These are phyloP conservation scores for Starmerella asiatica DNA, from an alignment of 805 yeast species.

Conservation along the genomic window DNA sequence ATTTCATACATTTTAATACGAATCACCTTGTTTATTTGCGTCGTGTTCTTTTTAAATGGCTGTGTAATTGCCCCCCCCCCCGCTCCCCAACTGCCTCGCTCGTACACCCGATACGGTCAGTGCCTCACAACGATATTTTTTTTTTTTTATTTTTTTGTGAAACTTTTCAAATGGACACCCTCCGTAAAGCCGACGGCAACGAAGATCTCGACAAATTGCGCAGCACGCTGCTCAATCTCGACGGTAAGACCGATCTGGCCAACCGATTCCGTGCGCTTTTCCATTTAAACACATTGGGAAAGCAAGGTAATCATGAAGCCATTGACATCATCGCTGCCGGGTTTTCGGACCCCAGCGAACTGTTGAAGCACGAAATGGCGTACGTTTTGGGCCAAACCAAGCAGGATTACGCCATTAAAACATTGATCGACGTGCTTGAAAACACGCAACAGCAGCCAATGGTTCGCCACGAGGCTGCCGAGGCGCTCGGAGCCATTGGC, in stretches of 20 bases:
- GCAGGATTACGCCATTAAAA: conserved; percentile 63
- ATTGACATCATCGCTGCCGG: conserved; percentile 75
- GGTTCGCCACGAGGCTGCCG: conserved; percentile 99
- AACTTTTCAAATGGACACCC: conserved; percentile 20
- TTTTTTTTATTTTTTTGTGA: too few relatives aligned
- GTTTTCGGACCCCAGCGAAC: conserved; percentile 69
- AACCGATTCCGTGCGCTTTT: conserved; percentile 88
- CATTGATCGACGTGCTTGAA: conserved; percentile 55
- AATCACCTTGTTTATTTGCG: too few relatives aligned
- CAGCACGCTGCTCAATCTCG: conserved; percentile 22
- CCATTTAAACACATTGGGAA: conserved; percentile 75
- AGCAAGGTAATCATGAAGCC: conserved; percentile 52
- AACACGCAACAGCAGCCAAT: conserved; percentile 57
- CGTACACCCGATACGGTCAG: too few relatives aligned
- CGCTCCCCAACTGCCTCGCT: too few relatives aligned
- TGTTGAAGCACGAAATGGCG: conserved; percentile 94
- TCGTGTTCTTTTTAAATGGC: too few relatives aligned
- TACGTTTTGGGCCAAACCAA: conserved; percentile 93
- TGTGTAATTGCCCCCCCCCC: too few relatives aligned
- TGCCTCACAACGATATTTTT: too few relatives aligned
- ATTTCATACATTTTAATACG: too few relatives aligned
- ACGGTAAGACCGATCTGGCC: conserved; percentile 62
- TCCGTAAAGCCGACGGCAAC: conserved; percentile 21
- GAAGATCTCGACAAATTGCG: conserved; percentile 20
- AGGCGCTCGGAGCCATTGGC: conserved; percentile 93